Evolutionary conservation across 345 rosid species (phyloP), one percentile per base, ranked within the genome.

Genomic region (Balakata baccata): DNA sequence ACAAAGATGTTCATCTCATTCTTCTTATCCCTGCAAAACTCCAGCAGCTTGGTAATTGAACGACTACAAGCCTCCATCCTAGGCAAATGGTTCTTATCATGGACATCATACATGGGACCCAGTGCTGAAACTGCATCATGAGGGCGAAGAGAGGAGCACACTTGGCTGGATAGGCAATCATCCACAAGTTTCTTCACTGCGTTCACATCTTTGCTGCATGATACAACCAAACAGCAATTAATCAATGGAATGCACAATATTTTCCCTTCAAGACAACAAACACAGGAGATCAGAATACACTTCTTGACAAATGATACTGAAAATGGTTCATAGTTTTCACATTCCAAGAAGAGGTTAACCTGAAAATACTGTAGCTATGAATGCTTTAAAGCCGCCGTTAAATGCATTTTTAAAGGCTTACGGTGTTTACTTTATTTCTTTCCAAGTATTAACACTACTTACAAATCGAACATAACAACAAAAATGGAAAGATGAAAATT

Each of bases 101-200:
- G 99, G 78, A 89, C 95, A 75, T 96, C 98, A 79, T 93, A 93
- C 98, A 96, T 91, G 69, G 92, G 98, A 80, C 99, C 98, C 75
- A 96, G 85, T n/a, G 98, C 99, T 52, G 98, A 91, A 82, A 96
- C 99, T 47, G 96, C 98, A 85, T 93, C 98, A 67, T 96, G 98
- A 70, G 98, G 99, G 39, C 99, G 97, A 29, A 90, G 88, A 38
- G 99, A 91, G 67, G 98, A 89, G 53, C 98, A 89, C 53, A 90
- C 50, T 67, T 89, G 97, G 78, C 85, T 66, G 73, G 96, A 89
- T 74, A 93, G 82, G 77, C 98, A 91, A 70, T 93, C 98, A 82
- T 96, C 94, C 70, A 96, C 96, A 59, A 93, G 97, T 77, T 88
- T 93, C 87, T 93, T 96, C 69, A 93, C 98, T 2, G 95, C 93